phyloP scores from a whole-genome alignment of 2,329 filamentous ascomycete genomes.

The Paecilomyces niveus region DNA sequence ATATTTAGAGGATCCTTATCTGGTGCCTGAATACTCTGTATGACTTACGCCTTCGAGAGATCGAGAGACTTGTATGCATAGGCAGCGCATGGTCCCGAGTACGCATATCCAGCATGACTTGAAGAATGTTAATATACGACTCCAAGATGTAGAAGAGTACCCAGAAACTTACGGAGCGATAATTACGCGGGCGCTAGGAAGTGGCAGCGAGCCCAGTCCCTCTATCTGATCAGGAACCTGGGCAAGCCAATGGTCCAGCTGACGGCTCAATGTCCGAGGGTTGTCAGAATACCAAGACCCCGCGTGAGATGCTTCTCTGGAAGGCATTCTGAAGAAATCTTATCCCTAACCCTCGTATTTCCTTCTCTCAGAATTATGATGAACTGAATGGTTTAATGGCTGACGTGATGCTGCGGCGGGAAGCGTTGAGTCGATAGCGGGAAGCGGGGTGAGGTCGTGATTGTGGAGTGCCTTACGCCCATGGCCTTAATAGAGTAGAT shows the following conservation, averaged over 20 bases:
- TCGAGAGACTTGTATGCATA: conserved; percentile 92
- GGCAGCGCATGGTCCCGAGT: conserved; percentile 84
- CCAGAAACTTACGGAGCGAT: conserved; percentile 73
- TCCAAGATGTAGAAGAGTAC: conserved; percentile 21
- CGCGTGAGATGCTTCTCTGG: conserved; percentile 64
- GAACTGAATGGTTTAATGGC: not conserved
- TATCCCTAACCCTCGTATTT: not conserved
- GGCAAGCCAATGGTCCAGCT: conserved; percentile 70
- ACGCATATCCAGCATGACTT: conserved; percentile 89
- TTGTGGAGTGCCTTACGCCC: conserved; percentile 16
- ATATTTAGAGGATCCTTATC: conserved; percentile 4
- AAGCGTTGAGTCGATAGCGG: conserved; percentile 8
- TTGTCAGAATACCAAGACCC: conserved; percentile 77
- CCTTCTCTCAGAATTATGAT: not conserved
- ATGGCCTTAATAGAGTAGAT: not conserved
- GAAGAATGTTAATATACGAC: conserved; percentile 10
- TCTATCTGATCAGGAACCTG: conserved; percentile 61
- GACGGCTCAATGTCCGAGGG: conserved; percentile 49
- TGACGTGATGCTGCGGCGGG: conserved; percentile 1
- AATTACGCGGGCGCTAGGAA: conserved; percentile 69
- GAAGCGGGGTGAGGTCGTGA: conserved; percentile 19
- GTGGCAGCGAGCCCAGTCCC: conserved; percentile 58
- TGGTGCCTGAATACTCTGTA: not conserved
- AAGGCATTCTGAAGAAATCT: conserved; percentile 22
- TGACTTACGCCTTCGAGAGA: conserved; percentile 60